phyloP scores from a whole-genome alignment of 164 flowering plant genomes.

The Vitis amurensis region DNA sequence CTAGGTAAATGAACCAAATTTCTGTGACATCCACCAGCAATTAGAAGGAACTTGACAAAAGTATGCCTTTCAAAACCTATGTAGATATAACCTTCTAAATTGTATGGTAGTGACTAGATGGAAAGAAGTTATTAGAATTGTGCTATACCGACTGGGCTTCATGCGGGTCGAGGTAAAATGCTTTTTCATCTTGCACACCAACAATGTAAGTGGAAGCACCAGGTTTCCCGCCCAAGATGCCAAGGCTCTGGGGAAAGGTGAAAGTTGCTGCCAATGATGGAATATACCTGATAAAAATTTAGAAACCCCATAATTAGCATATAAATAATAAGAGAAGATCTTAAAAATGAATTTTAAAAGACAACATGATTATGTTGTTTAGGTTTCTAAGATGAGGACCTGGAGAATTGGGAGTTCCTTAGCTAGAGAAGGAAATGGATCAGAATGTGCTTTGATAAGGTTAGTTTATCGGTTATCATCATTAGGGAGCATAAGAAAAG shows the following conservation, averaged over 20 bases:
- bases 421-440: too few species aligned
- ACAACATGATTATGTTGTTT: too few species aligned
- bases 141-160: slow-evolving; percentile 68
- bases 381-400: too few species aligned
- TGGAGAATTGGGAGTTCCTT: too few species aligned
- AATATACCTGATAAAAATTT: slow-evolving; percentile 54
- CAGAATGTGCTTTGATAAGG: too few species aligned
- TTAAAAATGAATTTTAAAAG: not conserved
- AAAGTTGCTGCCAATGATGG: slow-evolving; percentile 76
- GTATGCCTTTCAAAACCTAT: too few species aligned
- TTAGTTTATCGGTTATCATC: too few species aligned
- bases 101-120: not conserved
- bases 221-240: slow-evolving; percentile 95
- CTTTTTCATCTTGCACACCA: slow-evolving; percentile 90
- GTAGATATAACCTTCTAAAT: too few species aligned
- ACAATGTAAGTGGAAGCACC: slow-evolving; percentile 91
- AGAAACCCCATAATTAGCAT: slow-evolving; percentile 4
- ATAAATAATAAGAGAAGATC: not conserved
- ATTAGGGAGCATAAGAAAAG: too few species aligned
- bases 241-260: slow-evolving; percentile 91
- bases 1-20: too few species aligned
- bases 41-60: too few species aligned
- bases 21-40: too few species aligned
- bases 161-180: slow-evolving; percentile 93
- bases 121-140: not conserved